A percentile compares a stretch with the other conserved stretches of the same genome.
phyloP scores from a whole-genome alignment of 495 filamentous ascomycete species.

The Halenospora varia region DNA sequence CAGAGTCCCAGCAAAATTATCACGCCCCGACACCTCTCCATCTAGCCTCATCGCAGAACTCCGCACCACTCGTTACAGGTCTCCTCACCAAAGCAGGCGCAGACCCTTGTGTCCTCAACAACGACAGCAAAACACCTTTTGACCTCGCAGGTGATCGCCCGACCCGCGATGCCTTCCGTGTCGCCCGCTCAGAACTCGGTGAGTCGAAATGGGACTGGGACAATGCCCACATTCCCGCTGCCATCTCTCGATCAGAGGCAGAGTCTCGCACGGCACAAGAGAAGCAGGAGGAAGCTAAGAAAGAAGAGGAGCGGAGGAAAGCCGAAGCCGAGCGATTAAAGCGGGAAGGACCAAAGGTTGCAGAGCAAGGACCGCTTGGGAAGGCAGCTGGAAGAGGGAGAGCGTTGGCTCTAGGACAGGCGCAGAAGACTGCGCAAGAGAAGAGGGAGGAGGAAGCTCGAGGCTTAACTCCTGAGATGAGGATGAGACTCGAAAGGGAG shows the following conservation, averaged over 20 bases:
- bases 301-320: slow-evolving; percentile 56
- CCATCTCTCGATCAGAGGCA: slow-evolving; percentile 63
- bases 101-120: slow-evolving; percentile 67
- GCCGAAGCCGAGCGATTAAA: slow-evolving; percentile 59
- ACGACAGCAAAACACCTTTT: slow-evolving; percentile 72
- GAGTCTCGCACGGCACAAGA: slow-evolving; percentile 61
- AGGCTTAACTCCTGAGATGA: slow-evolving; percentile 82
- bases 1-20: slow-evolving; percentile 62
- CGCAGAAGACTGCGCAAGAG: slow-evolving; percentile 67
- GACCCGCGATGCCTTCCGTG: slow-evolving; percentile 87
- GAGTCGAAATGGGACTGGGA: slow-evolving; percentile 80
- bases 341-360: slow-evolving; percentile 42
- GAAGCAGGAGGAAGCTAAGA: slow-evolving; percentile 49
- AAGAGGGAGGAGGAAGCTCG: slow-evolving; percentile 76
- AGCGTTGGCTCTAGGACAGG: slow-evolving; percentile 41
- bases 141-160: slow-evolving; percentile 82
- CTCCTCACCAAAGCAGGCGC: slow-evolving; percentile 72
- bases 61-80: slow-evolving; percentile 65
- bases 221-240: slow-evolving; percentile 61
- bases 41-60: slow-evolving; percentile 74
- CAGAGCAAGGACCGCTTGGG: slow-evolving; percentile 20
- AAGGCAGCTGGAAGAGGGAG: slow-evolving; percentile 39
- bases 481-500: slow-evolving; percentile 74
- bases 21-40: slow-evolving; percentile 87
- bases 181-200: slow-evolving; percentile 78